Base-by-base conservation (phyloP, 148 eudicot species). In the Linanthus parryae region DNA sequence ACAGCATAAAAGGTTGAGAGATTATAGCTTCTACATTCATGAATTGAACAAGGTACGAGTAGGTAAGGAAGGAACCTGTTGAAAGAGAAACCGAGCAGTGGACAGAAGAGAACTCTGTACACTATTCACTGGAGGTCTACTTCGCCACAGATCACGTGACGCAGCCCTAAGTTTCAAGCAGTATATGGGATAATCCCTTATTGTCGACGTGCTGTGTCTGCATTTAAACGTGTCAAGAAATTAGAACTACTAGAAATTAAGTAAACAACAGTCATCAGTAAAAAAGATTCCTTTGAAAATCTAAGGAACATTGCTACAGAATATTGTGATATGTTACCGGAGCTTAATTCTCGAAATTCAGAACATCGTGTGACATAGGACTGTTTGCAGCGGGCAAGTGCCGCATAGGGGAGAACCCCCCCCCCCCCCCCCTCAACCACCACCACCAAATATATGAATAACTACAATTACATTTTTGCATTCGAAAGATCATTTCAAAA, bases 161-260 rank as follows among this genome's bases (percentile, higher is more conserved):
- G 77, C 77, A 49, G 62, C 85, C 66, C 84, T 78, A 34, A 84
- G 74, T 74, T 79, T 84, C 53, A 77, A 66, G 54, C 78, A 54
- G 44, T 82, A 76, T 15, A 69, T 47, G 29, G 49, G 61, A 59
- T 74, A 71, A 64, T 92, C 85, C 67, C 71, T 75, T 63, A 87
- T 59, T 27, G 70, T 52, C 48, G 22, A 62, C 15, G 70, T 35
- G 58, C 52, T 74, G 69, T 57, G 54, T 70, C 97, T 88, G 66
- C 37, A 54, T 30, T 64, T 18, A 14, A 63, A 56, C n/a, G n/a
- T n/a, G n/a, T 11, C 17, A 7, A 45, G 24, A 54, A 18, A 36
- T 62, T 7, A 46, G 54, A 54, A 62, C 24, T 25, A 54, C 23
- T n/a, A n/a, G 30, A 11, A 54, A 25, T 16, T 40, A 9, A 2